Percentiles rank a stretch among this genome's conserved stretches.
phyloP scores from a whole-genome alignment of 2,329 filamentous ascomycete genomes.

The Aspergillus intermedius region DNA sequence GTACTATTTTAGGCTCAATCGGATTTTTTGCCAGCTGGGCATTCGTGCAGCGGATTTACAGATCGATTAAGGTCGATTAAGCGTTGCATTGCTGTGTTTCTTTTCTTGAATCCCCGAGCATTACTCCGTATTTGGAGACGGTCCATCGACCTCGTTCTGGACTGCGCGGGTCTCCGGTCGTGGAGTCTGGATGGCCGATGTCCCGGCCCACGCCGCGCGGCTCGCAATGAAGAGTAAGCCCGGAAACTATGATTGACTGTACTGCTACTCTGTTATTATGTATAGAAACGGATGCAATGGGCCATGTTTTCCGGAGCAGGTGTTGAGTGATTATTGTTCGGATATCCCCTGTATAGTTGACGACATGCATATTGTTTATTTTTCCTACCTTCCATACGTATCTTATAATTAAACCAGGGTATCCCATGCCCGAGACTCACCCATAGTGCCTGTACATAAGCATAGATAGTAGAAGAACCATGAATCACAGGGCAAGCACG shows the following conservation, averaged over 20 bases:
- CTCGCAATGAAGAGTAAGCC: no score
- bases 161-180: background rate
- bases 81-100: background rate
- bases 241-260: background rate
- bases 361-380: background rate
- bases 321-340: background rate
- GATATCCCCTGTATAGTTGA: slow-evolving; percentile 1
- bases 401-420: no score
- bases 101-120: background rate
- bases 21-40: slow-evolving; percentile 93
- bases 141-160: slow-evolving; percentile 2
- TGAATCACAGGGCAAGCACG: no score
- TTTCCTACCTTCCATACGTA: slow-evolving; percentile 8
- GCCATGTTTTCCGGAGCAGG: background rate
- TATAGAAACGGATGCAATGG: no score
- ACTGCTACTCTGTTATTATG: background rate
- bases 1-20: slow-evolving; percentile 64
- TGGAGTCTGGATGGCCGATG: background rate
- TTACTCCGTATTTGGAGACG: background rate
- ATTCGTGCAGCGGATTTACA: slow-evolving; percentile 90
- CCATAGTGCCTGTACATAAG: no score
- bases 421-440: no score
- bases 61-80: slow-evolving; percentile 96
- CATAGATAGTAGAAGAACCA: no score
- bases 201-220: background rate